Evolutionary conservation across 768 basidiomycete species (phyloP), one percentile per base, ranked within the genome.

Genomic region (Lactarius sanguifluus): DNA sequence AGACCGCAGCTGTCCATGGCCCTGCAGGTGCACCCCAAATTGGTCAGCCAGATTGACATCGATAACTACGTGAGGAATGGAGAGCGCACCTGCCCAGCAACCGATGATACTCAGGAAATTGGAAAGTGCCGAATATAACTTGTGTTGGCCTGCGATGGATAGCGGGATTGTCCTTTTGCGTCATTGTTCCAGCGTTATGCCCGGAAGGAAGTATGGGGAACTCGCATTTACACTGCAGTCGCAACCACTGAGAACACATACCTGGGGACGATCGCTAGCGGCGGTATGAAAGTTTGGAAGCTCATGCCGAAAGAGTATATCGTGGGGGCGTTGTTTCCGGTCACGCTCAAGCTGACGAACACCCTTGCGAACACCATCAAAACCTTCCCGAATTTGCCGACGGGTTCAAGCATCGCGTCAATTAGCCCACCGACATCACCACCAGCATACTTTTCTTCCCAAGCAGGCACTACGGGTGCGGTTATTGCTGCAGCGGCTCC

Each of bases 301-400:
- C 85, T 88, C 65, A 94, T 81, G 69, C 86, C 85, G 64, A 89
- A 83, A 54, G 89, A 91, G 75, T 97, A 97, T 68, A 94, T 86
- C 7, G 91, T 89, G 2, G 88, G 85, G 1, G 91, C 90, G 55
- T 92, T 88, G 77, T 94, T 95, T 3, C 85, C 90, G 2, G 87
- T 86, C 15, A 92, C 86, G 65, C 87, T 87, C 36, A 95, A 76
- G n/a, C 88, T 85, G 69, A 94, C 80, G 62, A 94, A 73, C n/a
- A n/a, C n/a, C n/a, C n/a, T n/a, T n/a, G n/a, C n/a, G n/a, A n/a
- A n/a, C 32, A 90, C 88, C 0, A 87, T 80, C 55, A 92, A 78
- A 75, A 90, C 85, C 69, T 89, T 89, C 1, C 89, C 86, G 75
- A 91, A 91, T 38, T 81, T 81, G 1, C 85, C 85, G 1, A 79